A percentile compares a stretch with the other conserved stretches of the same genome.
These are phyloP conservation scores for Candida nemodendra DNA, from an alignment of 805 yeast species.

Conservation along the genomic window DNA sequence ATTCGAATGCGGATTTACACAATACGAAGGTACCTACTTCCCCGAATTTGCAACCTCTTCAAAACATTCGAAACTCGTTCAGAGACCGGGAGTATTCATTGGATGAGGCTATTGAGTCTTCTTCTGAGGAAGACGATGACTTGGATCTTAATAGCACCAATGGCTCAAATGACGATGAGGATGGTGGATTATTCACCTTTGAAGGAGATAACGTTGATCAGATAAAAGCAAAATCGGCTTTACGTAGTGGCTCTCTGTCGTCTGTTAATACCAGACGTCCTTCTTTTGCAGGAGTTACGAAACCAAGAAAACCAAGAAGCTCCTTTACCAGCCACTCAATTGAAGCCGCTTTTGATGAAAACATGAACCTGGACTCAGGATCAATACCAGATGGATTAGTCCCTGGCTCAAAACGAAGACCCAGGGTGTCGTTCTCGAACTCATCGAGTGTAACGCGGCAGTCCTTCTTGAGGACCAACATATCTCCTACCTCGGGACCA, in stretches of 20 bases:
- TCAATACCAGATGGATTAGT: slow-evolving; percentile 27
- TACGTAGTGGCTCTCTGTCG: slow-evolving; percentile 24
- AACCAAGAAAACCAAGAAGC: slow-evolving; percentile 34
- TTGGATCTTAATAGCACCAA: slow-evolving; percentile 33
- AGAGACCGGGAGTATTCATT: slow-evolving; percentile 30
- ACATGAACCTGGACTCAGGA: slow-evolving; percentile 22
- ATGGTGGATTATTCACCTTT: slow-evolving; percentile 30
- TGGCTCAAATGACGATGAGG: slow-evolving; percentile 39
- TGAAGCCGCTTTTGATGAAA: slow-evolving; percentile 32
- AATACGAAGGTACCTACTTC: slow-evolving; percentile 44
- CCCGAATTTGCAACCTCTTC: slow-evolving; percentile 32
- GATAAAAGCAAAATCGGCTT: slow-evolving; percentile 10
- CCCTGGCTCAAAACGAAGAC: slow-evolving; percentile 27
- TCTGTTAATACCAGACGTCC: slow-evolving; percentile 26
- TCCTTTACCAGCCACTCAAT: slow-evolving; percentile 33
- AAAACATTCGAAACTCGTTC: slow-evolving; percentile 30
- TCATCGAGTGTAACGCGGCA: slow-evolving; percentile 36
- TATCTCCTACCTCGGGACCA: slow-evolving; percentile 29
- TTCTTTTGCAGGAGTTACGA: slow-evolving; percentile 34
- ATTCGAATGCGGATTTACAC: slow-evolving; percentile 43
- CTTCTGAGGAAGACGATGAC: slow-evolving; percentile 39
- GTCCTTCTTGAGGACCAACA: slow-evolving; percentile 37
- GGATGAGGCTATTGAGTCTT: slow-evolving; percentile 40
- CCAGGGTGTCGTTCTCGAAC: slow-evolving; percentile 34
- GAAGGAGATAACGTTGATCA: slow-evolving; percentile 20